Base-by-base conservation (phyloP, 257 asterid genomes). In the Avicennia marina region DNA sequence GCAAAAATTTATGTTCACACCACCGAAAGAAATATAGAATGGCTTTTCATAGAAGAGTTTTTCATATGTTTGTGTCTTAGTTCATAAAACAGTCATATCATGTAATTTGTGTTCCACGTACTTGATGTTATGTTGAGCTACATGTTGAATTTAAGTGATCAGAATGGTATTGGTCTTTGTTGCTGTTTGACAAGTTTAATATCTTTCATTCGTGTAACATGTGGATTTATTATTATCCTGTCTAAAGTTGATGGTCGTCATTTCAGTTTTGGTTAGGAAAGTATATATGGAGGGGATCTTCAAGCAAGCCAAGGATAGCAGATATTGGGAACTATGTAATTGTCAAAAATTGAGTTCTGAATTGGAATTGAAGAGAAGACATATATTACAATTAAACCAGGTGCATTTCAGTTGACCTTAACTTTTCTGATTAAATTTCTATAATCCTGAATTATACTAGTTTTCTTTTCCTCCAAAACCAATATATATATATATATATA, bases 291-390 rank as follows among this genome's bases (percentile, higher is more conserved):
- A 80, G 76, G 94, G 95, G 53, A 72, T 89, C 67, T 77, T 93
- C 65, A 84, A 72, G 83, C 97, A 93, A 81, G 85, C 93, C 69
- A 68, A 82, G 58, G 98, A 91, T 75, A 72, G 59, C 70, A 74
- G 71, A 66, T 93, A 93, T 71, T 84, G 87, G 87, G 95, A 85
- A 60, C 89, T 93, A 41, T 93, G 95, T 95, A 81, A 81, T 75
- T 84, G 89, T 59, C 93, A 93, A 67, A 88, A 86, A 49, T 72
- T 93, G 78, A 78, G 84, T 75, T 74, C 89, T 65, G 97, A 89
- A 72, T 70, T 93, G 65, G 95, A 93, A 66, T 60, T 82, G 78
- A 93, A 84, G 80, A 81, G 69, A 59, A 76, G 64, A 32, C 86
- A 75, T 57, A 81, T 93, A 58, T 52, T 75, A 24, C 86, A 89